phyloP scores from a whole-genome alignment of 2,329 filamentous ascomycete species.

The Colletotrichum phormii region DNA sequence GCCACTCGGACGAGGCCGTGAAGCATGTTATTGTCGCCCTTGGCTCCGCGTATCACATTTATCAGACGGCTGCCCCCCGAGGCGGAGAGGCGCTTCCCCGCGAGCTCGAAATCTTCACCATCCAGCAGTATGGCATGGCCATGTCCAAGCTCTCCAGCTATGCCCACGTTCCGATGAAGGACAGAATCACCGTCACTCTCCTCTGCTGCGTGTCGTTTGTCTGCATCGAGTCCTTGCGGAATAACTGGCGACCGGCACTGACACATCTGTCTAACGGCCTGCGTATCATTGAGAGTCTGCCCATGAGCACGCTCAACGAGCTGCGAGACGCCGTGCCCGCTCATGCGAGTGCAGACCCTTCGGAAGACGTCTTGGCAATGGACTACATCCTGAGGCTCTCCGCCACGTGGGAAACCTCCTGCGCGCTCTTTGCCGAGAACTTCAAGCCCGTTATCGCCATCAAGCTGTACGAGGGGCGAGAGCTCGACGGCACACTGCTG shows the following conservation, averaged over 20 bases:
- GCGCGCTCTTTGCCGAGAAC: slow-evolving; percentile 37
- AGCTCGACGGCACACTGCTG: slow-evolving; percentile 30
- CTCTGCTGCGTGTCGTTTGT: slow-evolving; percentile 48
- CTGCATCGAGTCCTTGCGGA: slow-evolving; percentile 45
- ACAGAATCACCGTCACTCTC: slow-evolving; percentile 42
- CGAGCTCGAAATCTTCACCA: slow-evolving; percentile 49
- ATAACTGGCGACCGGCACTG: slow-evolving; percentile 42
- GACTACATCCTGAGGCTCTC: slow-evolving; percentile 40
- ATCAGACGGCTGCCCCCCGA: slow-evolving; percentile 32
- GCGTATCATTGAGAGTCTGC: slow-evolving; percentile 45
- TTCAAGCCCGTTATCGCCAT: slow-evolving; percentile 39
- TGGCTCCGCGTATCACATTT: slow-evolving; percentile 45
- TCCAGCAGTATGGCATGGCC: slow-evolving; percentile 52
- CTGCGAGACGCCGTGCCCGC: slow-evolving; percentile 4
- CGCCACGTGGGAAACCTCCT: slow-evolving; percentile 40
- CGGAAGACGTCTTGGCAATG: slow-evolving; percentile 30
- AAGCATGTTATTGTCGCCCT: slow-evolving; percentile 50
- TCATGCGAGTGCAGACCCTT: background rate
- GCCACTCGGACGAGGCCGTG: slow-evolving; percentile 44
- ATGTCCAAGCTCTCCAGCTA: slow-evolving; percentile 43
- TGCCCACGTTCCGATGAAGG: slow-evolving; percentile 39
- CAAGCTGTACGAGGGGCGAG: slow-evolving; percentile 36
- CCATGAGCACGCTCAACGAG: slow-evolving; percentile 33
- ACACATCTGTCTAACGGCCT: slow-evolving; percentile 46
- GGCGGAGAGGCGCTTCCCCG: slow-evolving; percentile 38